phyloP scores from a whole-genome alignment of 257 asterid species.

The Perilla frutescens region DNA sequence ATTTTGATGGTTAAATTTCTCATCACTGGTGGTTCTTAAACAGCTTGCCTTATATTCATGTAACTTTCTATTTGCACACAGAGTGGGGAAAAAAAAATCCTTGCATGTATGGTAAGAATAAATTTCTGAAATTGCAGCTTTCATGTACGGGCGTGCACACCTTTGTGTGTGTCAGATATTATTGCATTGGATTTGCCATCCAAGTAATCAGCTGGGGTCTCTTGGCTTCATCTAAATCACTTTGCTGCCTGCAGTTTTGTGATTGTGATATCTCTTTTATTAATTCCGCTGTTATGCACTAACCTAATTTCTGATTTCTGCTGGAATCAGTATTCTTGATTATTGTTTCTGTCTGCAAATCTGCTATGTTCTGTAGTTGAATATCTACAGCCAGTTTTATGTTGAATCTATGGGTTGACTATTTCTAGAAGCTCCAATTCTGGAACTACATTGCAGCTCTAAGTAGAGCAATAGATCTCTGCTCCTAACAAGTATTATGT shows the following conservation, averaged over 20 bases:
- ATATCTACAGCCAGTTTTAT: constrained; percentile 1
- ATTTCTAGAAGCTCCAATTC: background rate
- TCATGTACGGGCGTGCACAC: background rate
- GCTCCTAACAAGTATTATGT: constrained; percentile 10
- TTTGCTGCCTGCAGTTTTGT: background rate
- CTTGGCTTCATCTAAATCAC: too few species aligned
- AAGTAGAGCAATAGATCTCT: background rate
- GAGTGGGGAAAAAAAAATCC: background rate
- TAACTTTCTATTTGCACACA: background rate
- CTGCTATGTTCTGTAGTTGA: background rate
- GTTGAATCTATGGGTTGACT: background rate
- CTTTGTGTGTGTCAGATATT: background rate
- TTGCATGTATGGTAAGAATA: background rate
- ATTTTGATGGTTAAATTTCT: background rate
- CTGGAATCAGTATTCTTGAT: constrained; percentile 7
- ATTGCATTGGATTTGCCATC: too few species aligned
- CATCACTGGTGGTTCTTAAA: background rate
- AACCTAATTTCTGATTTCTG: constrained; percentile 4
- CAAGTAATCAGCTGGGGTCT: too few species aligned
- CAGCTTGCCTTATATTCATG: background rate
- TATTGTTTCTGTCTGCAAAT: constrained; percentile 24
- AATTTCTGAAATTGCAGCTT: background rate
- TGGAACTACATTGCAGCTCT: constrained; percentile 10
- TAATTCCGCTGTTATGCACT: background rate
- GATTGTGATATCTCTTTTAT: background rate